Base-by-base conservation (phyloP, 2,329 filamentous ascomycete genomes). In the Proliferodiscus dingleyae region DNA sequence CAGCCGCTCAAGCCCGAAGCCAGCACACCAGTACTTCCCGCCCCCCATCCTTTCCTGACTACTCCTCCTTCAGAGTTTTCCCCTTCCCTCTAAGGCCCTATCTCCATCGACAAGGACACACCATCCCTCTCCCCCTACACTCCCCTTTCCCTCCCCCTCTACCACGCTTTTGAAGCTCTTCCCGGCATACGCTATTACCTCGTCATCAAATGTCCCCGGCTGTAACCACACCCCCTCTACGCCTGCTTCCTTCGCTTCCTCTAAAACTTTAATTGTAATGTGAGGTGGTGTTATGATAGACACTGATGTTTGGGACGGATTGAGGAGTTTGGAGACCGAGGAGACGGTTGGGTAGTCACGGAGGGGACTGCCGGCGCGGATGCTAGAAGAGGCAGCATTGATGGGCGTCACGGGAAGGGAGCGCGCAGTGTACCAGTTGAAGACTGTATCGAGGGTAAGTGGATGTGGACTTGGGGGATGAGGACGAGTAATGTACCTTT, bases 21-120 rank as follows among this genome's bases (percentile, higher is more conserved):
- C n/a, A n/a, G n/a, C n/a, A n/a, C n/a, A n/a, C n/a, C n/a, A n/a
- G n/a, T n/a, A n/a, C n/a, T n/a, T n/a, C n/a, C n/a, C n/a, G n/a
- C n/a, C n/a, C n/a, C n/a, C n/a, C n/a, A n/a, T n/a, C n/a, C n/a
- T n/a, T n/a, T n/a, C n/a, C n/a, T n/a, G n/a, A n/a, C n/a, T n/a
- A n/a, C n/a, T n/a, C n/a, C n/a, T n/a, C n/a, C n/a, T n/a, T n/a
- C n/a, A n/a, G n/a, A n/a, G n/a, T n/a, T n/a, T n/a, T n/a, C n/a
- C 46, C 44, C 51, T 81, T 23, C 76, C 79, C 15, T 72, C 77
- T 30, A 65, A 71, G 60, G 78, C 81, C 61, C 66, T 70, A 55
- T 90, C 86, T 0, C 89, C 89, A 65, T 95, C 87, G 9, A 94
- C 87, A 36, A 95, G 72, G 19, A 95, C 85, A 67, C 89, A 95